A percentile compares a stretch with the other conserved stretches of the same genome.
Evolutionary conservation across 78 protist species (phyloP).

Genomic region (Tieghemostelium lacteum): DNA sequence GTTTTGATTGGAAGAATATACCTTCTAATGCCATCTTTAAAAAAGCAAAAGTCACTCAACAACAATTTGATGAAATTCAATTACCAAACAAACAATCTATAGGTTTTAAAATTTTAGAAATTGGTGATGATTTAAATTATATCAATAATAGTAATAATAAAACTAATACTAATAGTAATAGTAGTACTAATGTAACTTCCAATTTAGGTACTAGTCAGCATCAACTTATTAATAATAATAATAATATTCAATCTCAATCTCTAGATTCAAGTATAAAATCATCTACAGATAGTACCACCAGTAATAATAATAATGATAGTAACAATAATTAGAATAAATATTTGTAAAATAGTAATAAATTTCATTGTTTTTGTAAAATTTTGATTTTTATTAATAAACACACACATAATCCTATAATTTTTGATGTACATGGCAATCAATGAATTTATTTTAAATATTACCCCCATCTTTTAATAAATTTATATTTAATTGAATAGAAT

Average conservation of each 20-base stretch:
- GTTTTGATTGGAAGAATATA: constrained; percentile 38
- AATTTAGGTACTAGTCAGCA: background rate
- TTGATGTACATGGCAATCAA: background rate
- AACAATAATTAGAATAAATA: background rate
- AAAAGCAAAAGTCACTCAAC: constrained; percentile 37
- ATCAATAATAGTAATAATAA: background rate
- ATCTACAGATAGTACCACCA: background rate
- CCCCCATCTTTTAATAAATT: background rate
- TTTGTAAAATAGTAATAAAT: background rate
- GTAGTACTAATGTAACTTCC: background rate
- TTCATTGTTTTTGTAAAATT: background rate
- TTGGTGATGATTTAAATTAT: background rate
- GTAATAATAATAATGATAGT: background rate
- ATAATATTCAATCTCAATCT: background rate
- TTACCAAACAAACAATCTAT: background rate
- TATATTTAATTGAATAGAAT: background rate
- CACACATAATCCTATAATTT: background rate
- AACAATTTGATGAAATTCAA: constrained; percentile 23
- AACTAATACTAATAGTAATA: constrained; percentile 14
- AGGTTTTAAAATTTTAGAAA: constrained; percentile 57
- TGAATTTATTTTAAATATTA: background rate
- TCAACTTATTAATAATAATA: background rate
- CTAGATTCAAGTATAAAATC: background rate
- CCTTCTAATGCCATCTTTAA: constrained; percentile 17
- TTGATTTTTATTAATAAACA: background rate